phyloP scores from a whole-genome alignment of 371 early-diverging fungal genomes.

The Saksenaea oblongispora region DNA sequence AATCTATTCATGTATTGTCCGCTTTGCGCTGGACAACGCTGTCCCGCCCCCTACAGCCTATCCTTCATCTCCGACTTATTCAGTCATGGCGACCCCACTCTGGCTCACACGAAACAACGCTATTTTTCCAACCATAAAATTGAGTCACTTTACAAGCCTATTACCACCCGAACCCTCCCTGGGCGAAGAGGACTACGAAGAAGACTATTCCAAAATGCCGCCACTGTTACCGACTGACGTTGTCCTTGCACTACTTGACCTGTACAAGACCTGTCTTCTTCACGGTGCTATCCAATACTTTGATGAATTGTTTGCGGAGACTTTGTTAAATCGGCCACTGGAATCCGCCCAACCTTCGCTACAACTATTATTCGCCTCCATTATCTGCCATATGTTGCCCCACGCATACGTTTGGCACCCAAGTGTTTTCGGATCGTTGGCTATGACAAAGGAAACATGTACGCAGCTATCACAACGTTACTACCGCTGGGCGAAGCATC shows the following conservation, averaged over 20 bases:
- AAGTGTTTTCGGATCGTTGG: constrained; percentile 20
- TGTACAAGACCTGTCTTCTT: constrained; percentile 42
- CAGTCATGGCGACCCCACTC: constrained; percentile 17
- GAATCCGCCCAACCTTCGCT: constrained; percentile 18
- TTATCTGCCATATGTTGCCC: constrained; percentile 42
- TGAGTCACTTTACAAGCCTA: constrained; percentile 46
- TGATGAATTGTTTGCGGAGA: constrained; percentile 20
- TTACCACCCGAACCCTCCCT: constrained; percentile 15
- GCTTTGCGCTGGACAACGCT: constrained; percentile 46
- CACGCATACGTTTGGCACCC: constrained; percentile 50
- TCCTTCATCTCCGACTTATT: constrained; percentile 1
- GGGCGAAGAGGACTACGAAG: constrained; percentile 4
- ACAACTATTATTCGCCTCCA: constrained; percentile 33
- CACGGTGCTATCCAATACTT: constrained; percentile 43
- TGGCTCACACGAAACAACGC: constrained; percentile 42
- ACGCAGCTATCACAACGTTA: constrained; percentile 28
- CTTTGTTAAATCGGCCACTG: constrained; percentile 12
- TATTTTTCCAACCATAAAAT: constrained; percentile 39
- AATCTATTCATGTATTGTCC: constrained; percentile 36
- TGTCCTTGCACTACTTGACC: constrained; percentile 19
- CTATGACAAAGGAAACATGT: constrained; percentile 12
- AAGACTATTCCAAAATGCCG: constrained; percentile 8
- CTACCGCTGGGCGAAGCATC: constrained; percentile 40
- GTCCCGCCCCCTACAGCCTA: constrained; percentile 16
- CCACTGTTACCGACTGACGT: constrained; percentile 1